Evolutionary conservation across 1,284 basidiomycete genomes (phyloP).

Genomic region (Mycosarcoma maydis): DNA sequence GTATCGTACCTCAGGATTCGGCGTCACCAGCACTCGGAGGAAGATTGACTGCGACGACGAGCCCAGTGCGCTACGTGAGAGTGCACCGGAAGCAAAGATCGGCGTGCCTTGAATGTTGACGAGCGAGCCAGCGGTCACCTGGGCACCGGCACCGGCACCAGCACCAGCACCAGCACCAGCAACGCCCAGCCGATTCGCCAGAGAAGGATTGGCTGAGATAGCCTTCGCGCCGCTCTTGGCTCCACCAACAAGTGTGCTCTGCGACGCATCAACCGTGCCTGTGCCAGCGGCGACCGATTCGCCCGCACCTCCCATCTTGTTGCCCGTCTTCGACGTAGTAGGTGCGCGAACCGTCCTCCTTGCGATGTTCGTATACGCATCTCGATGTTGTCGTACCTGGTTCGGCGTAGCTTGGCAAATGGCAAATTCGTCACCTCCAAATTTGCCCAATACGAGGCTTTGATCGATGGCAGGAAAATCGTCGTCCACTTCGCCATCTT

Average conservation of each 20-base stretch:
- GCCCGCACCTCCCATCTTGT: conserved; percentile 5
- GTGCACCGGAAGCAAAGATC: conserved; percentile 54
- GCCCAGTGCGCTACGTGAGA: conserved; percentile 42
- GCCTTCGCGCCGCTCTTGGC: conserved; percentile 24
- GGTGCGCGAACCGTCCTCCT: conserved; percentile 37
- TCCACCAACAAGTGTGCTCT: conserved; percentile 23
- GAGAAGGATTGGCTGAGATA: conserved; percentile 22
- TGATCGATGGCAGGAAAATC: conserved; percentile 97
- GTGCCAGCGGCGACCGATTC: conserved; percentile 21
- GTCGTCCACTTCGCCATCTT: conserved; percentile 98
- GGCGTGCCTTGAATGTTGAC: conserved; percentile 54
- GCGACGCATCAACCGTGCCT: conserved; percentile 16
- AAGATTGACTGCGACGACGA: conserved; percentile 53
- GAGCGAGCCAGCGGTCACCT: conserved; percentile 39
- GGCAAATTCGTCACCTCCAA: conserved; percentile 90
- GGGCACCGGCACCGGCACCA: conserved; percentile 10
- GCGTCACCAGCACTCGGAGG: conserved; percentile 58
- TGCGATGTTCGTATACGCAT: conserved; percentile 54
- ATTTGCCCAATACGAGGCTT: conserved; percentile 82
- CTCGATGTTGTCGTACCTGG: conserved; percentile 84
- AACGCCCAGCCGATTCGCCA: conserved; percentile 34
- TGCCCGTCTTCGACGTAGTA: conserved; percentile 7
- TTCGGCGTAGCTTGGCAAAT: conserved; percentile 76
- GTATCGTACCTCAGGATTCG: conserved; percentile 57
- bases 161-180: conserved; percentile 15